Evolutionary conservation across 345 rosid genomes (phyloP), one percentile per base, ranked within the genome.

Genomic region (Hevea brasiliensis): DNA sequence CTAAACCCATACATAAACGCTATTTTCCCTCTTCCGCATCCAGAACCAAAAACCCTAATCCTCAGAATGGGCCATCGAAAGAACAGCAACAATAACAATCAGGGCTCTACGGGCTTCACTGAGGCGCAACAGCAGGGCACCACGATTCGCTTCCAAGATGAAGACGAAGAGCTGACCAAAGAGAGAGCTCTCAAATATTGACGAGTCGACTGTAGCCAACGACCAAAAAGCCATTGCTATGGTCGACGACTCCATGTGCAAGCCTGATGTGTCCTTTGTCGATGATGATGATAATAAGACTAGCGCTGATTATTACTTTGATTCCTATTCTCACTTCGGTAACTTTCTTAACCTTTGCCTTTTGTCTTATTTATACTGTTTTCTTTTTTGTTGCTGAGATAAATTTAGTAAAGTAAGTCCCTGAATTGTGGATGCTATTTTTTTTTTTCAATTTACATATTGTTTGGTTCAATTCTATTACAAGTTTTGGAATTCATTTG

Each of bases 281-380:
- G 79, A 67, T 63, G 87, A 71, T 47, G 83, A 60, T 15, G 97
- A 94, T 73, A 88, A 87, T 21, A 84, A 85, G 71, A 95, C 99
- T 76, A 95, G 99, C 75, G 99, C 98, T 61, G 99, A 95, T 78
- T 95, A 95, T 79, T 95, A 92, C 87, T 95, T 95, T 80, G 97
- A 95, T 81, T 95, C 99, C 8, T 92, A 95, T 85, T 91, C 99
- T 75, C 99, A 95, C 86, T 95, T 95, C 68, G 99, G 99, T 95
- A 87, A 54, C 41, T 75, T 20, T 20, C 57, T 21, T 35, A 4
- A 20, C 13, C 18, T 29, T 45, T 57, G 27, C 12, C 44, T 24
- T 44, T 63, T 68, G 37, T 47, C 20, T 45, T 48, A 20, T 65
- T 9, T 44, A 45, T 40, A 6, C 13, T 40, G 20, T 41, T 57